Evolutionary conservation across 2,329 filamentous ascomycete genomes (phyloP).

Genomic region (Monosporascus sp.): DNA sequence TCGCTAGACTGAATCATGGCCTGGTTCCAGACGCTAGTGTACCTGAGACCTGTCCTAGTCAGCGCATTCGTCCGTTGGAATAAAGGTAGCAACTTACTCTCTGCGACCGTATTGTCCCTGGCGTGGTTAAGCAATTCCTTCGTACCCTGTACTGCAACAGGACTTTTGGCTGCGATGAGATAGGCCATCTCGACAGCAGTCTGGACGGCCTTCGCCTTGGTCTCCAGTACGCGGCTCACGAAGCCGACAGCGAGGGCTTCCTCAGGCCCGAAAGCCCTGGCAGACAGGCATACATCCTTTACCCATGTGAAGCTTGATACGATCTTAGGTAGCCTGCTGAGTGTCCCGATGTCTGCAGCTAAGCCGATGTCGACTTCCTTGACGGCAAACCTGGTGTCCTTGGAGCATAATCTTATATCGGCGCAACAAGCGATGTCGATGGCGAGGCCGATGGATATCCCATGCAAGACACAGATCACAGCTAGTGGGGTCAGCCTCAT

Average conservation of each 20-base stretch:
- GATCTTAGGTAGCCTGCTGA: constrained; percentile 67
- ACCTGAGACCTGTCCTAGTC: constrained; percentile 57
- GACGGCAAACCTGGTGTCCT: constrained; percentile 60
- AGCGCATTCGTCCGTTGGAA: constrained; percentile 8
- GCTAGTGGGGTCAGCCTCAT: constrained; percentile 38
- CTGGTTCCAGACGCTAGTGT: constrained; percentile 85
- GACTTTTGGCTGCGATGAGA: constrained; percentile 73
- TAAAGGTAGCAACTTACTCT: constrained; percentile 50
- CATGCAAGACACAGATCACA: constrained; percentile 78
- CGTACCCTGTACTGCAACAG: constrained; percentile 47
- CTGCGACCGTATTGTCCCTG: constrained; percentile 70
- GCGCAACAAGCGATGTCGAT: constrained; percentile 68
- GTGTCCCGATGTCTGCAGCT: constrained; percentile 73
- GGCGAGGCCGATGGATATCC: constrained; percentile 70
- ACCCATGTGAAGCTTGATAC: constrained; percentile 71
- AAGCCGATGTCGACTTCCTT: constrained; percentile 82
- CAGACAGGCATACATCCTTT: constrained; percentile 71
- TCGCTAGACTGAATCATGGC: constrained; percentile 78
- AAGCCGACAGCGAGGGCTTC: constrained; percentile 69
- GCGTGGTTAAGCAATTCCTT: constrained; percentile 38
- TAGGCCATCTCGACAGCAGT: constrained; percentile 24
- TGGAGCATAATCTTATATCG: constrained; percentile 64
- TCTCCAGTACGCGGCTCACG: constrained; percentile 59
- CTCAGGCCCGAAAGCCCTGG: constrained; percentile 61
- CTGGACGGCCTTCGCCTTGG: constrained; percentile 26